These are phyloP conservation scores for Pseudogymnoascus sp. DNA, from an alignment of 2,329 filamentous ascomycete genomes.

Conservation along the genomic window DNA sequence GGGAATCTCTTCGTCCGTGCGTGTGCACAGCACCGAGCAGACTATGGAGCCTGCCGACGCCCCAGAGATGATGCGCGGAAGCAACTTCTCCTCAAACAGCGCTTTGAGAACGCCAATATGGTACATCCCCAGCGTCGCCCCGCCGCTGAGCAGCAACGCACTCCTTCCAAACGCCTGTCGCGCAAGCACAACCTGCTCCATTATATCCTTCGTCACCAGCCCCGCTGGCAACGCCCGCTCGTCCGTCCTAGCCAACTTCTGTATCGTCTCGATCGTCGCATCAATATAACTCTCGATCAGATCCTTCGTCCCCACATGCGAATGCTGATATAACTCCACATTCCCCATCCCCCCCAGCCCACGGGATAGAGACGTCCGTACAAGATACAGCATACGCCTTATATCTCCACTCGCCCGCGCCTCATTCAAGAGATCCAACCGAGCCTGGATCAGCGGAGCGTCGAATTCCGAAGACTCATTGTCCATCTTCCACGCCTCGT, in stretches of 20 bases:
- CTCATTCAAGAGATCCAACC: slow-evolving; percentile 65
- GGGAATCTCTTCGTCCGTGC: slow-evolving; percentile 55
- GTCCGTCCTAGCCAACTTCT: slow-evolving; percentile 48
- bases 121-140: slow-evolving; percentile 64
- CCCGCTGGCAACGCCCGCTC: slow-evolving; percentile 35
- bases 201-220: slow-evolving; percentile 43
- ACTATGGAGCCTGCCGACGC: slow-evolving; percentile 64
- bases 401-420: slow-evolving; percentile 66
- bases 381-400: slow-evolving; percentile 66
- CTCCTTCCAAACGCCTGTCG: slow-evolving; percentile 58
- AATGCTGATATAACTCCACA: slow-evolving; percentile 71
- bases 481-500: slow-evolving; percentile 66
- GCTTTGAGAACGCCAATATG: slow-evolving; percentile 62
- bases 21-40: slow-evolving; percentile 53
- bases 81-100: slow-evolving; percentile 52
- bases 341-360: slow-evolving; percentile 83
- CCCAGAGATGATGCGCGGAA: slow-evolving; percentile 61
- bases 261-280: slow-evolving; percentile 66
- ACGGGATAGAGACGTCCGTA: slow-evolving; percentile 71
- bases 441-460: slow-evolving; percentile 55
- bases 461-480: slow-evolving; percentile 43
- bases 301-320: slow-evolving; percentile 76
- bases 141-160: slow-evolving; percentile 58
- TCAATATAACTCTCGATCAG: slow-evolving; percentile 83
- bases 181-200: slow-evolving; percentile 51